A percentile compares a stretch with the other conserved stretches of the same genome.
phyloP scores from a whole-genome alignment of 2,329 filamentous ascomycete genomes.

The Colletotrichum liaoningense region DNA sequence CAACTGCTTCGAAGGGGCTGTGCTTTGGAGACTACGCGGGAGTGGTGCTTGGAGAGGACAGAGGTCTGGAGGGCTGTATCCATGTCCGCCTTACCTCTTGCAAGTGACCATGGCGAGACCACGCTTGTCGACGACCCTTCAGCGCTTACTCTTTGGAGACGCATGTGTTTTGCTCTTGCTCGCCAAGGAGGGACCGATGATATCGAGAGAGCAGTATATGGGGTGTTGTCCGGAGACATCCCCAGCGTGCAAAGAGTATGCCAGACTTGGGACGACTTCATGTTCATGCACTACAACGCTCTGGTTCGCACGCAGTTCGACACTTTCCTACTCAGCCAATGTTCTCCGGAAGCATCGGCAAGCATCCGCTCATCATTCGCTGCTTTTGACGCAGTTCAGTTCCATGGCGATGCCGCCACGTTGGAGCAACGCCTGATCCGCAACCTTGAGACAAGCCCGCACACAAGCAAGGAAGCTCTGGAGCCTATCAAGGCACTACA shows the following conservation, averaged over 20 bases:
- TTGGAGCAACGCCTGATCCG: conserved; percentile 70
- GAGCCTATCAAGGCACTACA: conserved; percentile 81
- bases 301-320: conserved; percentile 85
- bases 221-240: conserved; percentile 87
- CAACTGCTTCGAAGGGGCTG: conserved; percentile 91
- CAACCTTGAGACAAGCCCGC: conserved; percentile 66
- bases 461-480: conserved; percentile 68
- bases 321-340: conserved; percentile 69
- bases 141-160: conserved; percentile 76
- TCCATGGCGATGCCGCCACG: conserved; percentile 66
- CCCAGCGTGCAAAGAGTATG: conserved; percentile 81
- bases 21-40: conserved; percentile 77
- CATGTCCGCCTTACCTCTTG: conserved; percentile 78
- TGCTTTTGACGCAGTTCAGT: conserved; percentile 73
- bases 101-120: conserved; percentile 54
- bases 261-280: conserved; percentile 83
- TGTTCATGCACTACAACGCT: conserved; percentile 92
- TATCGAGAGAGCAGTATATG: conserved; percentile 91
- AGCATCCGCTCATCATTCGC: conserved; percentile 69
- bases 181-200: conserved; percentile 77
- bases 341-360: conserved; percentile 64
- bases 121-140: conserved; percentile 54
- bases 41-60: conserved; percentile 87
- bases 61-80: conserved; percentile 91
- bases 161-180: conserved; percentile 79